Conservation (phyloP, 805 yeast species). For the Scheffersomyces lignosus region DNA sequence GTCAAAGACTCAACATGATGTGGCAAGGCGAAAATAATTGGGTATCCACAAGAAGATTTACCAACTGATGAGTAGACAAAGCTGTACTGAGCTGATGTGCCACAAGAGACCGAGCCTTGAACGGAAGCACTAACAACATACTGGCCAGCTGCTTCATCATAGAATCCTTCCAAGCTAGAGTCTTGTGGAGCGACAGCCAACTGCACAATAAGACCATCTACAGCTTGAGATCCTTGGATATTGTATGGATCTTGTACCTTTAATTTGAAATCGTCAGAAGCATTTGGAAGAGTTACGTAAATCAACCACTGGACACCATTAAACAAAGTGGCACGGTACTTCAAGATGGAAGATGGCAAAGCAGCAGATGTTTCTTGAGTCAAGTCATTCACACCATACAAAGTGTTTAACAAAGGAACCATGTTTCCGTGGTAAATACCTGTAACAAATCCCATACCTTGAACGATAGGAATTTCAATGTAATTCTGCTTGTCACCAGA, state of each 20-base stretch:
- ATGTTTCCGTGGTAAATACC: conserved; percentile 53
- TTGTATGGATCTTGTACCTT: conserved; percentile 29
- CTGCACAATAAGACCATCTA: conserved; percentile 52
- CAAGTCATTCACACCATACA: conserved; percentile 45
- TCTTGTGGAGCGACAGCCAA: conserved; percentile 47
- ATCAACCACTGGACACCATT: conserved; percentile 51
- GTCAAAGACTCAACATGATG: conserved; percentile 48
- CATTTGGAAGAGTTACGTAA: conserved; percentile 46
- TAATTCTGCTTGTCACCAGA: conserved; percentile 29
- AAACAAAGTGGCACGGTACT: conserved; percentile 40
- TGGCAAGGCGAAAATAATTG: conserved; percentile 53
- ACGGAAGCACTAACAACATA: conserved; percentile 54
- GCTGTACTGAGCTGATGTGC: conserved; percentile 46
- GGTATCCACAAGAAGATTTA: conserved; percentile 43
- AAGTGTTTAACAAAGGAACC: conserved; percentile 50
- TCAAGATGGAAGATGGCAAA: conserved; percentile 25
- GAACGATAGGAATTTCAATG: conserved; percentile 52
- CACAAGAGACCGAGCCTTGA: conserved; percentile 46
- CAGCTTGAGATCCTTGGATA: conserved; percentile 34
- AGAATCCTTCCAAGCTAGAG: conserved; percentile 36
- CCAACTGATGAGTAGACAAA: conserved; percentile 54
- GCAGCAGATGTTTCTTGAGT: conserved; percentile 29
- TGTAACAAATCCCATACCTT: conserved; percentile 61
- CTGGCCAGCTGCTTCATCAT: conserved; percentile 70
- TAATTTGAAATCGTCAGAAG: conserved; percentile 35